These are phyloP conservation scores for Penicillium paxilli DNA, from an alignment of 495 filamentous ascomycete species.

Conservation along the genomic window DNA sequence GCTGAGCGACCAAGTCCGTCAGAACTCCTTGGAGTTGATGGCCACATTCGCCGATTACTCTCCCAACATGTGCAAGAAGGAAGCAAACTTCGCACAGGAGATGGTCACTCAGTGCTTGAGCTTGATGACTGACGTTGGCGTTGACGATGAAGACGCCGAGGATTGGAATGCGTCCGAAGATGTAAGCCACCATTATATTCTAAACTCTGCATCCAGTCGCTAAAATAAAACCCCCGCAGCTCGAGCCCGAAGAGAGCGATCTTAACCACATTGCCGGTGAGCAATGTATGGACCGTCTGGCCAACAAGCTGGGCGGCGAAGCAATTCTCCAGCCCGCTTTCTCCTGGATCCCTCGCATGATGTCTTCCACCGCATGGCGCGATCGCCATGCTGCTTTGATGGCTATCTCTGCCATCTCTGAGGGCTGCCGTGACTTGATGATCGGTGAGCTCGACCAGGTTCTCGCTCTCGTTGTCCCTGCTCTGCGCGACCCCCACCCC, in stretches of 20 bases:
- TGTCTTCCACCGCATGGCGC: conserved; percentile 91
- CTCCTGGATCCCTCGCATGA: conserved; percentile 95
- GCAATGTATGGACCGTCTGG: conserved; percentile 97
- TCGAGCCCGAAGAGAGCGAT: conserved; percentile 95
- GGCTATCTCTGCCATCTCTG: conserved; percentile 98
- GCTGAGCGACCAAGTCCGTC: conserved; percentile 80
- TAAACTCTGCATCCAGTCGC: conserved; percentile 2
- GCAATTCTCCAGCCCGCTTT: conserved; percentile 91
- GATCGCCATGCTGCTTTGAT: conserved; percentile 97
- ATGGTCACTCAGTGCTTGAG: conserved; percentile 99
- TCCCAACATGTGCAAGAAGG: conserved; percentile 91
- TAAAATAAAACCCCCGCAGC: conserved; percentile 49
- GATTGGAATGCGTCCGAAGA: conserved; percentile 96
- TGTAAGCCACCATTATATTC: conserved; percentile 51
- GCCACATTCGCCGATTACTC: conserved; percentile 96
- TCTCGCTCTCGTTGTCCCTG: conserved; percentile 87
- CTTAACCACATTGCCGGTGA: conserved; percentile 97
- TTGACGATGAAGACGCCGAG: conserved; percentile 89
- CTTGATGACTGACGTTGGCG: conserved; percentile 97
- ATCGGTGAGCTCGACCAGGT: conserved; percentile 91
- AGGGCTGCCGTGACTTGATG: conserved; percentile 96
- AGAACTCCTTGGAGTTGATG: conserved; percentile 96
- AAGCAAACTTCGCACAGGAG: conserved; percentile 81
- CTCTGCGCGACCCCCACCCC: conserved; percentile 87
- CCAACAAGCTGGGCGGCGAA: conserved; percentile 92